Conservation (phyloP, 2,329 filamentous ascomycete species). For the Microsporum ferrugineum region DNA sequence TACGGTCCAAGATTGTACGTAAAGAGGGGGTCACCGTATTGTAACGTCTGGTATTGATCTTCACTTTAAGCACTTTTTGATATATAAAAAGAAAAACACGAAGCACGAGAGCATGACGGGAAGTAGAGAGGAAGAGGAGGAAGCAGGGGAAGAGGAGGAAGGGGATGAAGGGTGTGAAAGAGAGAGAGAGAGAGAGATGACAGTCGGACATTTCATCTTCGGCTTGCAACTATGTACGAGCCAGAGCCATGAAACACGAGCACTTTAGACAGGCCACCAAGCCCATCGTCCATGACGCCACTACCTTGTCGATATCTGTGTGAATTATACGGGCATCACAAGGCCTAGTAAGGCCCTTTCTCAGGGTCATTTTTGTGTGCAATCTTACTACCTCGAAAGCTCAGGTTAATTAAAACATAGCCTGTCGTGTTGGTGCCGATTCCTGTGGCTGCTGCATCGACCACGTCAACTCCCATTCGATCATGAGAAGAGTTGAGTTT, state of each 20-base stretch:
- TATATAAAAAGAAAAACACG: not conserved
- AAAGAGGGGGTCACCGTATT: not conserved
- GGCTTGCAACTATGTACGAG: not conserved
- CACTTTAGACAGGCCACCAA: not conserved
- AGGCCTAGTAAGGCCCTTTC: not conserved
- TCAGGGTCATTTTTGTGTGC: not conserved
- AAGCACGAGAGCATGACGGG: not conserved
- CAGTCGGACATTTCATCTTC: not conserved
- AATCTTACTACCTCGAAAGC: not conserved
- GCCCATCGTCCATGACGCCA: not conserved
- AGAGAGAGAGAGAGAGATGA: not conserved
- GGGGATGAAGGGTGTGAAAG: not conserved
- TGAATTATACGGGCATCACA: not conserved
- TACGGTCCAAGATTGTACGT: not conserved
- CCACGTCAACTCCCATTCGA: conserved; percentile 4
- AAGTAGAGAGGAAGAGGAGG: not conserved
- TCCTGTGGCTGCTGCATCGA: not conserved
- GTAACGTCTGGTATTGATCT: not conserved
- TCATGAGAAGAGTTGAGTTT: not conserved
- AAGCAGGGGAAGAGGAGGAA: not conserved
- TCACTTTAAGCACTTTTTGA: not conserved
- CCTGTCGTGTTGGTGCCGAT: not conserved
- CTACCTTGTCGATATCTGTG: not conserved
- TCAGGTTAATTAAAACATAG: not conserved
- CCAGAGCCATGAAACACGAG: conserved; percentile 1